Conservation (phyloP, 1,139 yeast genomes). For the Hyphopichia buzzinii region DNA sequence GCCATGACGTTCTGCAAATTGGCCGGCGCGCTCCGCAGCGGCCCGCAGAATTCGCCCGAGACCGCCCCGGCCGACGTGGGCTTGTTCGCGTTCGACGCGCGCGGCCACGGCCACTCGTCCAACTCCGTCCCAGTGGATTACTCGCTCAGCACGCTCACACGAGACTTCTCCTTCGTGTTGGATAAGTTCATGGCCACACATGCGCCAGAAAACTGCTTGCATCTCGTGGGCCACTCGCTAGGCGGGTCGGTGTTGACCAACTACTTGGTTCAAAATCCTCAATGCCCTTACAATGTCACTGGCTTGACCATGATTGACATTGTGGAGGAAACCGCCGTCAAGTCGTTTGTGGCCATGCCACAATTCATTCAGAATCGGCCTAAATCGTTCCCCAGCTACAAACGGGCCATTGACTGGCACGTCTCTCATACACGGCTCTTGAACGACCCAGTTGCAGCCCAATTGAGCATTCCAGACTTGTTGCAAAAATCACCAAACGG, state of each 20-base stretch:
- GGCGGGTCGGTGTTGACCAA: slow-evolving; percentile 85
- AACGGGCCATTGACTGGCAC: slow-evolving; percentile 84
- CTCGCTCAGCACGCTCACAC: slow-evolving; percentile 49
- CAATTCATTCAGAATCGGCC: slow-evolving; percentile 65
- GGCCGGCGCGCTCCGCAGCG: slow-evolving; percentile 27
- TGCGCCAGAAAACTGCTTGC: slow-evolving; percentile 16
- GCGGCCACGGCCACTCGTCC: slow-evolving; percentile 71
- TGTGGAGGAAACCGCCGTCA: slow-evolving; percentile 88
- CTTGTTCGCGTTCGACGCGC: slow-evolving; percentile 66
- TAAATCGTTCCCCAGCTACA: slow-evolving; percentile 43
- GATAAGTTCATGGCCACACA: slow-evolving; percentile 28
- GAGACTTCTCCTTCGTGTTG: slow-evolving; percentile 56
- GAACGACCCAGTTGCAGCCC: slow-evolving; percentile 60
- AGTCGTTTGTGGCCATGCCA: slow-evolving; percentile 66
- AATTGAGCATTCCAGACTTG: slow-evolving; percentile 72
- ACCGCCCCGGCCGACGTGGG: slow-evolving; percentile 57
- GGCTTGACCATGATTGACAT: slow-evolving; percentile 86
- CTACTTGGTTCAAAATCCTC: slow-evolving; percentile 18
- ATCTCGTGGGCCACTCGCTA: slow-evolving; percentile 84
- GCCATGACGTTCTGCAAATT: slow-evolving; percentile 72
- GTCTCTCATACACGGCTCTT: slow-evolving; percentile 49
- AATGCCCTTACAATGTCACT: slow-evolving; percentile 26
- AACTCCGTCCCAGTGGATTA: slow-evolving; percentile 30
- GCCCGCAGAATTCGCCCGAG: slow-evolving; percentile 15
- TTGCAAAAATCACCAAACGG: slow-evolving; percentile 24